Conservation (phyloP, 371 early-diverging fungal species). For the Mucor irregularis region DNA sequence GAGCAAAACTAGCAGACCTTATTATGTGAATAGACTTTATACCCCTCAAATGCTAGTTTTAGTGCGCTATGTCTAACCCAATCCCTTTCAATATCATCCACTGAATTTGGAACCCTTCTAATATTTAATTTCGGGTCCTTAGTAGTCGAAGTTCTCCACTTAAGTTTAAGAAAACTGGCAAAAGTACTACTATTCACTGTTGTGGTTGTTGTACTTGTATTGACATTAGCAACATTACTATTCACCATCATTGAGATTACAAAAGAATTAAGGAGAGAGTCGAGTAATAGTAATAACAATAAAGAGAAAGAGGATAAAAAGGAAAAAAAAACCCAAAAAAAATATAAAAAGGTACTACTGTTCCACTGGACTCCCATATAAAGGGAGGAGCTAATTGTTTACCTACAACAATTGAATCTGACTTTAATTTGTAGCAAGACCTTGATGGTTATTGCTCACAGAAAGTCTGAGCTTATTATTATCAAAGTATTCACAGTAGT, state of each 20-base stretch:
- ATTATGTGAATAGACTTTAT: background rate
- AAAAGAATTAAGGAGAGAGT: too few relatives aligned
- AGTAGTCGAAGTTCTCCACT: slow-evolving; percentile 20
- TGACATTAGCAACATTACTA: background rate
- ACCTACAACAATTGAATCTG: too few relatives aligned
- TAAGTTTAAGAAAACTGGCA: slow-evolving; percentile 22
- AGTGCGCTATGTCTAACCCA: slow-evolving; percentile 45
- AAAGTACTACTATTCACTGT: slow-evolving; percentile 2
- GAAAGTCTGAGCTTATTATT: too few relatives aligned
- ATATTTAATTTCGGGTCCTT: slow-evolving; percentile 22
- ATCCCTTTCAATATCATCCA: slow-evolving; percentile 42
- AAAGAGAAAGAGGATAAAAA: background rate
- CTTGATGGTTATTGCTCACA: too few relatives aligned
- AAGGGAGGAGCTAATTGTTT: too few relatives aligned
- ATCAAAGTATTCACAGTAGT: too few relatives aligned
- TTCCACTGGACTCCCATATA: too few relatives aligned
- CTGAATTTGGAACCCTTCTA: slow-evolving; percentile 21
- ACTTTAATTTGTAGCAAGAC: too few relatives aligned
- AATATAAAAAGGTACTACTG: too few relatives aligned
- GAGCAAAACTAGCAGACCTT: background rate
- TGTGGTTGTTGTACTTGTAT: background rate
- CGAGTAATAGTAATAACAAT: background rate
- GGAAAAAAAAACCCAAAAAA: background rate
- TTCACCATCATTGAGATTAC: slow-evolving; percentile 7
- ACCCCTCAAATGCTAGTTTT: slow-evolving; percentile 45